Evolutionary conservation across 352 stramenopile species (phyloP).

Genomic region (Phytopythium ostracodes): DNA sequence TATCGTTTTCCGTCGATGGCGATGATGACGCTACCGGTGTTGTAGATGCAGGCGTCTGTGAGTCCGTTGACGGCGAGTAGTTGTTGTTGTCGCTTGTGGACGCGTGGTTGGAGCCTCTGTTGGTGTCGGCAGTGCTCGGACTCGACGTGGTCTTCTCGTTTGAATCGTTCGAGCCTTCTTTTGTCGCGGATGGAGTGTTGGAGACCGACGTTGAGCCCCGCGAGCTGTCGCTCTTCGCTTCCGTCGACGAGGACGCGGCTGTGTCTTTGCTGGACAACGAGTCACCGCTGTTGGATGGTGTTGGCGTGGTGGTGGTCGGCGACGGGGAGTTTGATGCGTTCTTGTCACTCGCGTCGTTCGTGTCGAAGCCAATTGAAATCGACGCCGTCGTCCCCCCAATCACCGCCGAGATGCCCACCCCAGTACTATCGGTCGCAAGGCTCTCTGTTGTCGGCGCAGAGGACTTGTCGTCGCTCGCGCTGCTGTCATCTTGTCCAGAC

Average conservation of each 20-base stretch:
- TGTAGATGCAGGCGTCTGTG: not conserved
- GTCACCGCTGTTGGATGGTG: not conserved
- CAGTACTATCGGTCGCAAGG: not conserved
- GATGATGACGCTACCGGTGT: not conserved
- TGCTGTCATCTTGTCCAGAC: not conserved
- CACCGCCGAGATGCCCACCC: not conserved
- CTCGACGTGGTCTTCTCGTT: conserved; percentile 7
- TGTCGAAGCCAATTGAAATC: conserved; percentile 3
- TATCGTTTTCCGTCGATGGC: no score
- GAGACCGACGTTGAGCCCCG: not conserved
- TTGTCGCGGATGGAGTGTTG: not conserved
- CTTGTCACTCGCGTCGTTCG: not conserved
- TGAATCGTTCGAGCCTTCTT: conserved; percentile 2
- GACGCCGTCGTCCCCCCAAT: conserved; percentile 1
- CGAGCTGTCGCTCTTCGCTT: not conserved
- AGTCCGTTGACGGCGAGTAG: not conserved
- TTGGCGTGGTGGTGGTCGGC: not conserved
- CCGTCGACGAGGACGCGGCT: not conserved
- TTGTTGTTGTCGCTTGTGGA: conserved; percentile 1
- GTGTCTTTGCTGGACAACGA: not conserved
- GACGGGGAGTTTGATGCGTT: not conserved
- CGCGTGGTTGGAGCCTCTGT: not conserved
- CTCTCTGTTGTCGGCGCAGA: not conserved
- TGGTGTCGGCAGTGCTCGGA: not conserved
- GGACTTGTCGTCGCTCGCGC: not conserved